Evolutionary conservation across 2,329 filamentous ascomycete genomes (phyloP), one percentile per base, ranked within the genome.

Genomic region (Talaromyces sp.): DNA sequence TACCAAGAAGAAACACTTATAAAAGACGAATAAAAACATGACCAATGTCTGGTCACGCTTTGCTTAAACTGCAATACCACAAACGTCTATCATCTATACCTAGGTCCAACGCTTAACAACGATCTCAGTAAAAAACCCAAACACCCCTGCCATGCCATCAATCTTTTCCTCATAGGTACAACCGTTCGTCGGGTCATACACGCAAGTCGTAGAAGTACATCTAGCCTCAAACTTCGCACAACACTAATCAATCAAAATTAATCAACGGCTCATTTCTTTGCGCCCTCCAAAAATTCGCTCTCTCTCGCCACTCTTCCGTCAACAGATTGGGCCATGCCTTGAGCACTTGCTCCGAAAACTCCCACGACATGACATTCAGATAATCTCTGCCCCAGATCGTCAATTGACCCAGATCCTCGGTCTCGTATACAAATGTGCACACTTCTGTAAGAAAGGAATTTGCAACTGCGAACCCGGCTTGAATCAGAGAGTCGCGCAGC

Each of bases 301-400:
- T 71, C 48, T 75, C 71, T 16, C 74, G 73, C 77, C 78, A 80
- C 57, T 75, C 73, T 13, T 66, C 63, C 4, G 76, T 76, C 6
- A 81, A 65, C 33, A 81, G 64, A 74, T 77, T 80, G 14, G 76
- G 75, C 78, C 78, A 81, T 35, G 74, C 72, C 64, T 79, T 75
- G 33, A 80, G 69, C 1, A 79, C 71, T 10, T 69, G 66, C 27
- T 74, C 72, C n/a, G 78, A 80, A 57, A 80, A 77, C 65, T 81
- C 78, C 78, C 78, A 81, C 4, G 75, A 75, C 64, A 78, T 72
- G 60, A 80, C 78, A 64, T 79, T 78, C 6, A 78, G 68, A 47
- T 77, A 73, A 67, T 81, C 76, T 27, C 79, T 76, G 31, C 79
- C 78, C 79, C 79, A 81, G 54, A 80, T 75, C n/a, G 72, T 79